A percentile compares a stretch with the other conserved stretches of the same genome.
These are phyloP conservation scores for Zymoseptoria pseudotritici DNA, from an alignment of 2,329 filamentous ascomycete species.

Conservation along the genomic window DNA sequence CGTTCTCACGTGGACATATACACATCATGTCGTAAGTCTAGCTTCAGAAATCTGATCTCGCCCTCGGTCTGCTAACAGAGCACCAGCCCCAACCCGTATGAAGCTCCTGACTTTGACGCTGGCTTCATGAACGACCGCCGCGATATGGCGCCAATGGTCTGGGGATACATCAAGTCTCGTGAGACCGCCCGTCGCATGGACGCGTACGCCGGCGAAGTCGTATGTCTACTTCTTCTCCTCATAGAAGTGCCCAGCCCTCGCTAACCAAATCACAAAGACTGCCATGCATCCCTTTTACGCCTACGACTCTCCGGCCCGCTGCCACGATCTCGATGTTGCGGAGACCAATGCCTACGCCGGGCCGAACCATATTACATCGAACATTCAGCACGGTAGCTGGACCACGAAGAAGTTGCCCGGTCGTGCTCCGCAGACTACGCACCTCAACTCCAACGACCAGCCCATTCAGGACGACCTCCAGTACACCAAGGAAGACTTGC, in stretches of 20 bases:
- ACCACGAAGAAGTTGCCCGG: slow-evolving; percentile 37
- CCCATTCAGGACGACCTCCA: slow-evolving; percentile 55
- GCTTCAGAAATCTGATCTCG: background rate
- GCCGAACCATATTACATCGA: slow-evolving; percentile 61
- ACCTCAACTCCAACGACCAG: slow-evolving; percentile 58
- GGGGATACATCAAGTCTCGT: slow-evolving; percentile 75
- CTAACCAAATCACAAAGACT: slow-evolving; percentile 2
- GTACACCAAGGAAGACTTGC: slow-evolving; percentile 57
- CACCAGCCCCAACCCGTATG: slow-evolving; percentile 45
- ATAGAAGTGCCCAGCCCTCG: background rate
- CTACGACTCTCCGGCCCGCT: slow-evolving; percentile 61
- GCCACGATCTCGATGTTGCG: slow-evolving; percentile 64
- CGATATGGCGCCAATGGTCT: slow-evolving; percentile 78
- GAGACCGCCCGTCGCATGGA: slow-evolving; percentile 74
- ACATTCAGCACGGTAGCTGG: slow-evolving; percentile 57
- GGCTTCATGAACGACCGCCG: slow-evolving; percentile 76
- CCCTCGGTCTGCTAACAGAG: background rate
- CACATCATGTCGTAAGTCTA: slow-evolving; percentile 52
- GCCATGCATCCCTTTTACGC: slow-evolving; percentile 54
- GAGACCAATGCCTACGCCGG: slow-evolving; percentile 72
- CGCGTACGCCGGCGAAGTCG: slow-evolving; percentile 67
- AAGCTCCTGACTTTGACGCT: slow-evolving; percentile 63
- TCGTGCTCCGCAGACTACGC: slow-evolving; percentile 41
- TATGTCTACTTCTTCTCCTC: background rate
- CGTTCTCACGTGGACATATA: slow-evolving; percentile 64